Conservation (phyloP, 2,329 filamentous ascomycete genomes). For the Xylariales sp. region DNA sequence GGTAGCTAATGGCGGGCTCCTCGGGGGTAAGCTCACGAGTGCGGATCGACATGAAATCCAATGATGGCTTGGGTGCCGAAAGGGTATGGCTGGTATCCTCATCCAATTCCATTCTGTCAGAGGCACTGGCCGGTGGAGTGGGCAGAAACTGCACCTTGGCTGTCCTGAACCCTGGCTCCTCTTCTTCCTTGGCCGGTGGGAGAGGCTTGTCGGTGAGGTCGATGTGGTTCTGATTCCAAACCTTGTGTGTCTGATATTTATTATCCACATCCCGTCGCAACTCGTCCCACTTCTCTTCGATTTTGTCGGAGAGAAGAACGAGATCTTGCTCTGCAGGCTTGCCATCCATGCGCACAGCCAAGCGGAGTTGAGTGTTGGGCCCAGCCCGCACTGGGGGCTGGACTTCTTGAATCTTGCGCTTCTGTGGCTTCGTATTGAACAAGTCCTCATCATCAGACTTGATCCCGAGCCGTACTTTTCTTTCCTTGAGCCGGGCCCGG, state of each 20-base stretch:
- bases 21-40: conserved; percentile 24
- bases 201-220: conserved; percentile 85
- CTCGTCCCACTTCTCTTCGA: conserved; percentile 76
- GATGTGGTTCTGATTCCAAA: conserved; percentile 87
- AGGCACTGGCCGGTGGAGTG: conserved; percentile 57
- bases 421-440: conserved; percentile 83
- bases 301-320: conserved; percentile 68
- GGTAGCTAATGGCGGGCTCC: conserved; percentile 60
- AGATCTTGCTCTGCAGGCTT: conserved; percentile 71
- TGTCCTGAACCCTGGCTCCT: conserved; percentile 62
- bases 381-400: conserved; percentile 55
- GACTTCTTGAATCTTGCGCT: conserved; percentile 53
- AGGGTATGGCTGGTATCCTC: conserved; percentile 26
- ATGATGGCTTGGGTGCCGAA: conserved; percentile 27
- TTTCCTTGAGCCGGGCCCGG: conserved; percentile 75
- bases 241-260: conserved; percentile 81
- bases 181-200: conserved; percentile 67
- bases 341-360: conserved; percentile 66
- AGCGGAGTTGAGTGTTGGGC: conserved; percentile 61
- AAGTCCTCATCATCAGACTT: conserved; percentile 92
- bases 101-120: conserved; percentile 54
- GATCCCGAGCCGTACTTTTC: conserved; percentile 84
- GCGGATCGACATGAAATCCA: conserved; percentile 33
- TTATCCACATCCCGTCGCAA: conserved; percentile 79
- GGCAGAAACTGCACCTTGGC: conserved; percentile 68